Conservation (phyloP, 106 monocot genomes). For the Vanilla planifolia region DNA sequence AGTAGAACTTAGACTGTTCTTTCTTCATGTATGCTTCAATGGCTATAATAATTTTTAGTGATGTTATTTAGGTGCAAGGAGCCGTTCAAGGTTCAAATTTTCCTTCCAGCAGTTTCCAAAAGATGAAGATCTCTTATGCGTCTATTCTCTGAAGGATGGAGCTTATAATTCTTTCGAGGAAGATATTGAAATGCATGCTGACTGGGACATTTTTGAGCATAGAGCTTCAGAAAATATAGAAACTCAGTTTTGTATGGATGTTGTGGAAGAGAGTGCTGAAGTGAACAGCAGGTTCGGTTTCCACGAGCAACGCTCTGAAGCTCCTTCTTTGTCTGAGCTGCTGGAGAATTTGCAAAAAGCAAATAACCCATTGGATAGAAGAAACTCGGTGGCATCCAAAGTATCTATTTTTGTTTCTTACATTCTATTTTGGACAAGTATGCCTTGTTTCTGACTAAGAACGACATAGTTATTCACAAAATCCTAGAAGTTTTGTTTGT, state of each 20-base stretch:
- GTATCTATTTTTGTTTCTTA: background rate
- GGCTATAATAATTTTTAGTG: background rate
- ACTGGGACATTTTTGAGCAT: background rate
- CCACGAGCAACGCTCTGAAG: background rate
- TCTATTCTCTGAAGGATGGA: background rate
- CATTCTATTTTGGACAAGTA: background rate
- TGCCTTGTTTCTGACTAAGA: background rate
- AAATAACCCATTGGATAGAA: background rate
- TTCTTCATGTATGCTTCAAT: background rate
- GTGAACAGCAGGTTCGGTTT: background rate
- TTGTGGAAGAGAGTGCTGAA: background rate
- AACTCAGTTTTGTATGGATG: background rate
- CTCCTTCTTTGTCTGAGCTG: conserved; percentile 3
- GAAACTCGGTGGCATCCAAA: background rate
- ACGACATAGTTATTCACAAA: background rate
- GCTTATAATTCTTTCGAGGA: conserved; percentile 5
- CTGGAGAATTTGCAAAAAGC: conserved; percentile 2
- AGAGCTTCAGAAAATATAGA: background rate
- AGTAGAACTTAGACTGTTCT: too few species aligned
- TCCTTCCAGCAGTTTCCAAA: background rate
- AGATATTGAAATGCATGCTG: conserved; percentile 4
- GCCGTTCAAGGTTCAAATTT: background rate
- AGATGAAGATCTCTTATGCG: background rate
- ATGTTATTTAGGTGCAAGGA: conserved; percentile 2
- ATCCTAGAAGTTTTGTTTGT: background rate